Percentiles rank a stretch among this genome's conserved stretches.
These are phyloP conservation scores for Ustilago xerochloae DNA, from an alignment of 1,284 basidiomycete species.

Conservation along the genomic window DNA sequence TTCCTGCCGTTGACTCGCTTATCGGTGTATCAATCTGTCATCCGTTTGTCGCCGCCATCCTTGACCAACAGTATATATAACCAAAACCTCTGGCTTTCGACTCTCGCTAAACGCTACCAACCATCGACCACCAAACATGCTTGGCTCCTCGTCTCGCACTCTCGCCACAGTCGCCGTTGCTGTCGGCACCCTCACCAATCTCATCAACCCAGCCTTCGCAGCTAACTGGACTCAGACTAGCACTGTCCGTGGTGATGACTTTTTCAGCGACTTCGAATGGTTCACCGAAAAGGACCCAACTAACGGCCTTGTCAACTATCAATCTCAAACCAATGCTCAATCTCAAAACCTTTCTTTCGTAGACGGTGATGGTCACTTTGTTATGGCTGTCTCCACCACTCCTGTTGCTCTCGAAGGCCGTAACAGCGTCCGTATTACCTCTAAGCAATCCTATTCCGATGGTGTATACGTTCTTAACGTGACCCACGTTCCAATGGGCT, in stretches of 20 bases:
- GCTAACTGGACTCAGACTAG: constrained; percentile 47
- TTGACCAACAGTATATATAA: not conserved
- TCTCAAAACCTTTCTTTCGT: constrained; percentile 58
- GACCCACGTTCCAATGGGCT: constrained; percentile 60
- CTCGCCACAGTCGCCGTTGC: constrained; percentile 3
- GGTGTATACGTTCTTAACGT: constrained; percentile 64
- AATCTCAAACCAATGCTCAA: constrained; percentile 35
- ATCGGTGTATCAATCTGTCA: not conserved
- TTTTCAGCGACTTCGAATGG: constrained; percentile 55
- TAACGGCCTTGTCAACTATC: constrained; percentile 62
- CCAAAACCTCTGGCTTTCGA: too few relatives aligned
- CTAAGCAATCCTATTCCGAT: constrained; percentile 56
- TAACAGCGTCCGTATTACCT: constrained; percentile 58
- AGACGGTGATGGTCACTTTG: constrained; percentile 45
- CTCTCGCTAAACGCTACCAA: not conserved
- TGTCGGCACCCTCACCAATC: not conserved
- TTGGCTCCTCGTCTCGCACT: constrained; percentile 11
- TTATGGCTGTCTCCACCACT: constrained; percentile 59
- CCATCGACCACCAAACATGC: constrained; percentile 12
- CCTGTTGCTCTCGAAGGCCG: constrained; percentile 45
- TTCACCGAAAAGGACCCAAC: constrained; percentile 57
- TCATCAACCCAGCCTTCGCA: constrained; percentile 11
- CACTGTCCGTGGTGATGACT: constrained; percentile 42
- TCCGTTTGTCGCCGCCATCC: not conserved
- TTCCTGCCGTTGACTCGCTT: not conserved